Evolutionary conservation across 73 alveolate species (phyloP).

Genomic region (Stentor coeruleus): DNA sequence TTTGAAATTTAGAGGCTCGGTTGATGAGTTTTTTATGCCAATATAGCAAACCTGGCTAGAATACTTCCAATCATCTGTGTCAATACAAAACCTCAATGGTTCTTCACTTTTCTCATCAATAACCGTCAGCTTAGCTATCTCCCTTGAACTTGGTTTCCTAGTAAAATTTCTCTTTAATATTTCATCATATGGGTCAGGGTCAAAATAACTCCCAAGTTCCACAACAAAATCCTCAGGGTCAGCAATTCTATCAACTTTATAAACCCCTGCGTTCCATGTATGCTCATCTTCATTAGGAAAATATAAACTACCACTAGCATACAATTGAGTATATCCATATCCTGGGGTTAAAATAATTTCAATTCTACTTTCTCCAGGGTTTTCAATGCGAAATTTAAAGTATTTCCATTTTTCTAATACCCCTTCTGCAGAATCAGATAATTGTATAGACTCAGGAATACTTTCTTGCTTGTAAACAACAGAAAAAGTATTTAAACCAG

Average conservation of each 20-base stretch:
- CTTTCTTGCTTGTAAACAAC: background rate
- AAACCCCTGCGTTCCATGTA: background rate
- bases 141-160: background rate
- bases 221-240: background rate
- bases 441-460: background rate
- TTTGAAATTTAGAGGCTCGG: background rate
- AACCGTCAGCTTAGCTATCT: background rate
- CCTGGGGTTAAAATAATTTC: background rate
- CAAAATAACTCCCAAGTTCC: background rate
- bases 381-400: background rate
- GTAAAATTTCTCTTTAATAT: background rate
- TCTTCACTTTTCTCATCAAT: background rate
- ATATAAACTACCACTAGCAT: background rate
- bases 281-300: constrained; percentile 1
- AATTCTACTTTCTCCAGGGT: background rate
- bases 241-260: background rate
- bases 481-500: constrained; percentile 34
- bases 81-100: constrained; percentile 11
- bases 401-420: background rate
- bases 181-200: constrained; percentile 1
- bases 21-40: background rate
- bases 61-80: constrained; percentile 18
- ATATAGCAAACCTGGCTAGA: background rate
- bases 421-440: background rate
- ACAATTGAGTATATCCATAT: background rate